phyloP scores from a whole-genome alignment of 2,329 filamentous ascomycete species.

The Aspergillus eucalypticola region DNA sequence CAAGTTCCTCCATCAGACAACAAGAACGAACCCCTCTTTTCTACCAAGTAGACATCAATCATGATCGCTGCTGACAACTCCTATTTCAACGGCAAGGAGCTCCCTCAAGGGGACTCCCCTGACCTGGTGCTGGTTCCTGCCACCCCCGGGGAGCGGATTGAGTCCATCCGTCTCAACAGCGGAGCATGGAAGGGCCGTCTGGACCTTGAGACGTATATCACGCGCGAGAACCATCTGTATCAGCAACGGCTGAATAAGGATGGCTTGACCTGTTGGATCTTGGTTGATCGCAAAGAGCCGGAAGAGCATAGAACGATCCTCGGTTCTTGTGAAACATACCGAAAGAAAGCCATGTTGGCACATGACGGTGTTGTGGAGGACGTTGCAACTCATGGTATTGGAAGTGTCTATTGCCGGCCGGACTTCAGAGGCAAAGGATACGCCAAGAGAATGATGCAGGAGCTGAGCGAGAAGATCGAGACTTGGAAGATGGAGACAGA shows the following conservation, averaged over 20 bases:
- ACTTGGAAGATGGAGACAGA: conserved; percentile 53
- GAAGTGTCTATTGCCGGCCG: conserved; percentile 74
- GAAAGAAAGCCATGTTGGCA: conserved; percentile 44
- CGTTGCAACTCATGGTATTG: conserved; percentile 67
- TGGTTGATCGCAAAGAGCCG: conserved; percentile 51
- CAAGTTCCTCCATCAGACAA: background rate
- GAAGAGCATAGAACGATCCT: conserved; percentile 50
- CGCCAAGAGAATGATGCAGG: conserved; percentile 71
- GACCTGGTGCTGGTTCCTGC: conserved; percentile 57
- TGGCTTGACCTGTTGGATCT: conserved; percentile 61
- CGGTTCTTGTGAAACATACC: conserved; percentile 59
- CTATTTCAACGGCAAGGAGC: conserved; percentile 20
- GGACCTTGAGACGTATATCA: conserved; percentile 56
- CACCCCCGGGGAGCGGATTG: conserved; percentile 55
- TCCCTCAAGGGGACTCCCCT: conserved; percentile 53
- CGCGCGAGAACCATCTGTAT: conserved; percentile 56
- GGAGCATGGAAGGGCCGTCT: conserved; percentile 60
- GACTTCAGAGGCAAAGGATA: conserved; percentile 72
- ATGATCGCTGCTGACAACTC: conserved; percentile 41
- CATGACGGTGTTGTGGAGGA: conserved; percentile 59
- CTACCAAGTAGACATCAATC: conserved; percentile 22
- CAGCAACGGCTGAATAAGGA: conserved; percentile 55
- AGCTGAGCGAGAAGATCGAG: conserved; percentile 59
- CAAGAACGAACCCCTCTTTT: background rate
- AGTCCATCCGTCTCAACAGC: conserved; percentile 56